Evolutionary conservation across 768 basidiomycete genomes (phyloP), one percentile per base, ranked within the genome.

Genomic region (Mycena crocata): DNA sequence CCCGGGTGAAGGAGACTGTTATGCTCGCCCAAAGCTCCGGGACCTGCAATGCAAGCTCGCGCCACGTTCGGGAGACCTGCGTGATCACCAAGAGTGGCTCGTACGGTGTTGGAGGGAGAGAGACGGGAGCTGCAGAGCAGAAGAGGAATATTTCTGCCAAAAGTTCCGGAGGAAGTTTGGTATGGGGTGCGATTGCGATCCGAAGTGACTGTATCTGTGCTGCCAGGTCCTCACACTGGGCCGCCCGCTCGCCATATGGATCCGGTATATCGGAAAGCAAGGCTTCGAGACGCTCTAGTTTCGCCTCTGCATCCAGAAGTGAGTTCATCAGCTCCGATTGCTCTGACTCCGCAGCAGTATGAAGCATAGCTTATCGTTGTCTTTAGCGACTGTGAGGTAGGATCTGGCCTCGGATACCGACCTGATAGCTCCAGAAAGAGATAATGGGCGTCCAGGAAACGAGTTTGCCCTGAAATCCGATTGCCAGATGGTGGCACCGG

Each of bases 11-110:
- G 5, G 31, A 9, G 21, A 58, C 44, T 5, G 28, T 23, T 21
- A 58, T 46, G 31, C 32, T 58, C 2, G 57, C 57, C 57, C 42
- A 58, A 1, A 58, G 44, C 44, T 58, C 42, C 1, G 57, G 44
- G 2, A 2, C 4, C 30, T 46, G 57, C 4, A 15, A 26, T 3
- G 17, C 44, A 2, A 58, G 57, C 17, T 46, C 30, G 2, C 23
- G 4, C 57, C 57, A 58, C 2, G 44, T 30, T 19, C 23, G 46
- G 34, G 13, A 59, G 2, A 59, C 57, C 2, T 46, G 44, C 7
- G 46, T 9, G 34, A 59, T 13, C 9, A 59, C n/a, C 14, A 34
- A 15, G 3, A 35, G 31, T 5, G 31, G 30, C 5, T 46, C 57
- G 17, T 32, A 21, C 8, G 24, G 2, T 21, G 45, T 58, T 5